A percentile compares a stretch with the other conserved stretches of the same genome.
phyloP scores from a whole-genome alignment of 495 filamentous ascomycete species.

The Chaetomium fimeti region DNA sequence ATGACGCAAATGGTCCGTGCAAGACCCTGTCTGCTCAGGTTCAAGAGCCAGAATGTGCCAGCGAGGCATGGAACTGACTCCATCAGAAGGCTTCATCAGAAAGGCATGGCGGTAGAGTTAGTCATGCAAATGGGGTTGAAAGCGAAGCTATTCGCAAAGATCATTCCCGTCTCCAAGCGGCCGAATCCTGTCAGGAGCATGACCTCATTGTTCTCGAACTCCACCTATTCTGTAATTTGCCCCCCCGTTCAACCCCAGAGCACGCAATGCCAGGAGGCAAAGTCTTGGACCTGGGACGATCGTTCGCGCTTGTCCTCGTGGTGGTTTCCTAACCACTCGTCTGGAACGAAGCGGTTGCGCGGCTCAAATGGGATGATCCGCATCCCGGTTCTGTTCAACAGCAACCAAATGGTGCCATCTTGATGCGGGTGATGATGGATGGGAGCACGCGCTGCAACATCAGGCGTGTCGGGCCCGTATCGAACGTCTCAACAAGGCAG shows the following conservation, averaged over 20 bases:
- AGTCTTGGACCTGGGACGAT: slow-evolving; percentile 12
- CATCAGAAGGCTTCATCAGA: neutral
- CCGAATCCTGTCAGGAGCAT: neutral
- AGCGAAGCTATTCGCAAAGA: slow-evolving; percentile 23
- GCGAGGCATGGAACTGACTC: neutral
- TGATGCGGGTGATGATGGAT: neutral
- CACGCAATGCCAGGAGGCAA: slow-evolving; percentile 1
- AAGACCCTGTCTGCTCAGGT: neutral
- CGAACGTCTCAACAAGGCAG: neutral
- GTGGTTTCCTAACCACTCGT: slow-evolving; percentile 23
- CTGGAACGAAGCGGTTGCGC: slow-evolving; percentile 17
- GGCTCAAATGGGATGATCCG: slow-evolving; percentile 18
- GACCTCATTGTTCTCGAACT: slow-evolving; percentile 19
- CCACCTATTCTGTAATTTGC: neutral
- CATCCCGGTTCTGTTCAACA: neutral
- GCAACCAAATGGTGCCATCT: neutral
- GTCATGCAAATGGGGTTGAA: neutral
- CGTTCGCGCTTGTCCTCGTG: slow-evolving; percentile 23
- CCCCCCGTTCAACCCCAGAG: neutral
- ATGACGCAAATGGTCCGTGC: slow-evolving; percentile 27
- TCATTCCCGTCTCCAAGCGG: neutral
- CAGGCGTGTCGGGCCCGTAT: neutral
- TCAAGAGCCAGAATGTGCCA: no score
- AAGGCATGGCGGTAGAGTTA: neutral
- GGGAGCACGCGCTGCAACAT: neutral